Conservation (phyloP, 495 filamentous ascomycete species). For the Trichoderma gamsii region DNA sequence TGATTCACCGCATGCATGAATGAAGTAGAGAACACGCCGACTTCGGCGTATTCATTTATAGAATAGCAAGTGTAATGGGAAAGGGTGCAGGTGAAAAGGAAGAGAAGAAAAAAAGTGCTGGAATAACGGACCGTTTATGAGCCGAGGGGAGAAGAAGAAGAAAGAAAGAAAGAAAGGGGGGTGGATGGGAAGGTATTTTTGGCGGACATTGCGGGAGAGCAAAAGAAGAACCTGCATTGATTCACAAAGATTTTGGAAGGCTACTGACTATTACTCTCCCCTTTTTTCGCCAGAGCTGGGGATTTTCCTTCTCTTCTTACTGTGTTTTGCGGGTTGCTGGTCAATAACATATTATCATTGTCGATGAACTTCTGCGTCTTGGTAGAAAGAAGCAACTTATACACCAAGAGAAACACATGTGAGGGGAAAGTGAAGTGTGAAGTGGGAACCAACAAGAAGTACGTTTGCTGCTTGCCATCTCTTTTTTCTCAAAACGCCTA, state of each 20-base stretch:
- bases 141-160: not conserved
- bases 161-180: too few relatives aligned
- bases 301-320: not conserved
- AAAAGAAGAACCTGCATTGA: not conserved
- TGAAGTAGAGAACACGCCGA: not conserved
- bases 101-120: not conserved
- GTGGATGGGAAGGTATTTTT: not conserved
- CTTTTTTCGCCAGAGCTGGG: not conserved
- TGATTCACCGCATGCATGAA: not conserved
- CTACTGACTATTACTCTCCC: not conserved
- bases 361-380: too few relatives aligned
- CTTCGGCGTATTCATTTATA: not conserved
- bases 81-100: not conserved
- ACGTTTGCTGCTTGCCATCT: not conserved
- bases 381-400: not conserved
- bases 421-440: not conserved
- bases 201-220: not conserved
- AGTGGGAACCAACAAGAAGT: not conserved
- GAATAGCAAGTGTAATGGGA: not conserved
- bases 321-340: not conserved
- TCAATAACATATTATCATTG: too few relatives aligned
- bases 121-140: not conserved
- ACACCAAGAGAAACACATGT: not conserved
- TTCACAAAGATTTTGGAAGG: not conserved
- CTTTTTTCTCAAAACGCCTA: not conserved